phyloP scores from a whole-genome alignment of 2,329 filamentous ascomycete genomes.

The Sarocladium strictum region DNA sequence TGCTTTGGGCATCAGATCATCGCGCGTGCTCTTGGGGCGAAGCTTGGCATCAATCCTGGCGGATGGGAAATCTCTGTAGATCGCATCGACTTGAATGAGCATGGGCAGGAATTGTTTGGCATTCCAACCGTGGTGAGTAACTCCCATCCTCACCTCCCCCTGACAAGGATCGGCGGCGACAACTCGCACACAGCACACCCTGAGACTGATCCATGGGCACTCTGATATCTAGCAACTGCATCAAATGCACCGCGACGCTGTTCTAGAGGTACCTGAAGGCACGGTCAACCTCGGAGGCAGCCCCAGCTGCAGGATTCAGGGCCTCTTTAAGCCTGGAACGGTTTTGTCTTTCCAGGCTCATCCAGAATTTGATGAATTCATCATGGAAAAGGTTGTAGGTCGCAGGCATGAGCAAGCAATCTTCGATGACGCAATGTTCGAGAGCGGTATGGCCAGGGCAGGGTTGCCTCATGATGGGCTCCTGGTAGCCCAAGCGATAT shows the following conservation, averaged over 20 bases:
- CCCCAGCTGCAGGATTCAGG: constrained; percentile 33
- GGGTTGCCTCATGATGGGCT: constrained; percentile 21
- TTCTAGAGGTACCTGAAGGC: constrained; percentile 31
- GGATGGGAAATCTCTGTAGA: constrained; percentile 42
- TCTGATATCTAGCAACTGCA: constrained; percentile 27
- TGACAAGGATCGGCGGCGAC: no score
- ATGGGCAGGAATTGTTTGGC: constrained; percentile 33
- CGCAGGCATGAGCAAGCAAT: constrained; percentile 19
- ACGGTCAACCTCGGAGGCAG: constrained; percentile 35
- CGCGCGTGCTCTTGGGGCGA: constrained; percentile 33
- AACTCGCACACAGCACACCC: no score
- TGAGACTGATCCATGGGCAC: no score
- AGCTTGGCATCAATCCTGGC: constrained; percentile 29
- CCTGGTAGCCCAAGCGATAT: constrained; percentile 20
- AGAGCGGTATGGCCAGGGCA: constrained; percentile 18
- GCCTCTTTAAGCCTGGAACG: constrained; percentile 31
- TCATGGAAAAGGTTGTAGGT: constrained; percentile 30
- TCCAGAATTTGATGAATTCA: constrained; percentile 38
- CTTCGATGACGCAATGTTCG: background rate
- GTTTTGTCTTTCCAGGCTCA: constrained; percentile 40
- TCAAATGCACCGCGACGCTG: constrained; percentile 43
- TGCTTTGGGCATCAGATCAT: constrained; percentile 46
- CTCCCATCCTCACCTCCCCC: background rate
- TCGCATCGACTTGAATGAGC: constrained; percentile 30
- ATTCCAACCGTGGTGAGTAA: constrained; percentile 24